A percentile compares a stretch with the other conserved stretches of the same genome.
phyloP scores from a whole-genome alignment of 2,329 filamentous ascomycete species.

The Talaromyces funiculosus region DNA sequence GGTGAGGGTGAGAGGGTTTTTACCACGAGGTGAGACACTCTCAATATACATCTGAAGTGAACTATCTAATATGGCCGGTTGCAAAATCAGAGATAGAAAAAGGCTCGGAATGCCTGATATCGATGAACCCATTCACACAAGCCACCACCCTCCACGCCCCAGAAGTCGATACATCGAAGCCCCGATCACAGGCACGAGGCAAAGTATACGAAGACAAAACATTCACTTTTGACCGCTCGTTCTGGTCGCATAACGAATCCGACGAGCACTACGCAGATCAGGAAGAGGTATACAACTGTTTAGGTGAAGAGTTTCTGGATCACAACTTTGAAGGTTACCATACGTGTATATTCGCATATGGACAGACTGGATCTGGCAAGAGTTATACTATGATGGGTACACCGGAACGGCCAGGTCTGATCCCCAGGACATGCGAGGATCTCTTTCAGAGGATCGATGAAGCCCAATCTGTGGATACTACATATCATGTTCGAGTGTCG shows the following conservation, averaged over 20 bases:
- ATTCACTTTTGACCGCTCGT: constrained; percentile 96
- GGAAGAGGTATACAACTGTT: constrained; percentile 85
- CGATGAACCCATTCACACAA: constrained; percentile 85
- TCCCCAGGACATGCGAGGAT: constrained; percentile 91
- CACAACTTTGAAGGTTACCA: constrained; percentile 99
- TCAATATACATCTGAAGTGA: neutral
- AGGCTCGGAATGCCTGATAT: constrained; percentile 75
- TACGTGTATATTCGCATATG: constrained; percentile 98
- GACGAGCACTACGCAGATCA: constrained; percentile 88
- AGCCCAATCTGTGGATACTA: constrained; percentile 81
- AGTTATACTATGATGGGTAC: constrained; percentile 98
- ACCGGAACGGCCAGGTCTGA: constrained; percentile 77
- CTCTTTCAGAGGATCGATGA: constrained; percentile 88
- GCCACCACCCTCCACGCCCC: constrained; percentile 75
- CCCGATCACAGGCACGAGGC: constrained; percentile 57
- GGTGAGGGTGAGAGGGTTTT: constrained; percentile 71
- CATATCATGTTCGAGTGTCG: constrained; percentile 93
- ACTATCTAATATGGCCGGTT: neutral
- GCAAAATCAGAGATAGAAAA: constrained; percentile 68
- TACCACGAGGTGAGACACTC: constrained; percentile 62
- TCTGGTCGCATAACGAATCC: constrained; percentile 81
- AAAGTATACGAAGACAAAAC: constrained; percentile 79
- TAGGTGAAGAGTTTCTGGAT: constrained; percentile 95
- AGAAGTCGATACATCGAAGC: constrained; percentile 51
- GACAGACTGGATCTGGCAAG: constrained; percentile 95